Base-by-base conservation (phyloP, 1,139 yeast species). In the Suhomyces terraborum region DNA sequence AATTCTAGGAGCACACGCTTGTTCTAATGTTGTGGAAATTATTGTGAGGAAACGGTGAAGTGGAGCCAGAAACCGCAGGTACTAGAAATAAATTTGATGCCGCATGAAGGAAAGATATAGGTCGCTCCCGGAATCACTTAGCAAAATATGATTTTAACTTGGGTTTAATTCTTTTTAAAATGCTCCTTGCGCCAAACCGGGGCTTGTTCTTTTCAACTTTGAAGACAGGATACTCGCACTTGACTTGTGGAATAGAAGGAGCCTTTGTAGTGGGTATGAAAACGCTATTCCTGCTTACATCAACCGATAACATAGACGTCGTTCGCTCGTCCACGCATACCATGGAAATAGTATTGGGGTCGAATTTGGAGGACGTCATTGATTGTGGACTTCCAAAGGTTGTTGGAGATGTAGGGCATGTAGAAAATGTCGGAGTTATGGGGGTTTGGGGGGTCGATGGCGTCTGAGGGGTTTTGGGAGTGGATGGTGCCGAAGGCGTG, bases 231-330 rank as follows among this genome's bases (percentile, higher is more conserved):
- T 7, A 13, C 12, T 22, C n/a, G n/a, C n/a, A n/a, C n/a, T n/a
- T n/a, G n/a, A 7, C 14, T 20, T 20, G 25, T 8, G 32, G 32
- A 4, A 19, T 21, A 4, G 23, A 14, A 9, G 44, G 44, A 6
- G 44, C 33, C n/a, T 34, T 34, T 7, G 36, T 13, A 4, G 19
- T 22, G 2, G 44, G 44, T n/a, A 41, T 41, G 19, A 34, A 41
- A 2, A 34, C n/a, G 20, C 41, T 41, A 4, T 21, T 20, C 12
- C 41, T 21, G 3, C 36, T 33, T 9, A 37, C 16, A 22, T 37
- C 33, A 6, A 34, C 28, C 6, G 35, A 33, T 4, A 34, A 9
- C 5, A 27, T 7, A 1, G 44, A 41, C 3, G 42, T 35, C 18
- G 23, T 10, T 3, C 36, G 8, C 4, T 22, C 29, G 14, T 14